These are phyloP conservation scores for Powellomyces hirtus DNA, from an alignment of 192 early-diverging fungal genomes.

Conservation along the genomic window DNA sequence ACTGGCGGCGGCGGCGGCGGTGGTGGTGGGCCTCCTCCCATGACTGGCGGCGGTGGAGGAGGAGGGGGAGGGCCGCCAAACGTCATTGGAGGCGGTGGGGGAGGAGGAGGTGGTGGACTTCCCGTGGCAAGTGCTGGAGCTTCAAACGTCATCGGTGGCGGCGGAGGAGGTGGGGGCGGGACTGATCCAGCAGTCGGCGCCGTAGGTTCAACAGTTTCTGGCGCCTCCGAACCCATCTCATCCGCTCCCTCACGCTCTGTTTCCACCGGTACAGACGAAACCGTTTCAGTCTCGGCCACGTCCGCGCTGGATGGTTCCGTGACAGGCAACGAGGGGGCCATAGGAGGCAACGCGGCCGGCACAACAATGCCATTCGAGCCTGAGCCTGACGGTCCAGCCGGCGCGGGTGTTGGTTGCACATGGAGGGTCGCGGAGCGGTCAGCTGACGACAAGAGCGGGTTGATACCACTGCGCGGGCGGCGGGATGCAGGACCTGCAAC, in stretches of 20 bases:
- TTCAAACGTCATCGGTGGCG: slow-evolving; percentile 18
- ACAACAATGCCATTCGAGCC: neutral
- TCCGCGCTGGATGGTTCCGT: too few species aligned
- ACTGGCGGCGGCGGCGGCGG: slow-evolving; percentile 32
- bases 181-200: slow-evolving; percentile 2
- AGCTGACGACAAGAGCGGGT: neutral
- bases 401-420: neutral
- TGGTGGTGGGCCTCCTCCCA: slow-evolving; percentile 24
- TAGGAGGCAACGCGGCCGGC: slow-evolving; percentile 19
- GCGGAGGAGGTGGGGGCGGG: slow-evolving; percentile 39
- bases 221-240: too few species aligned
- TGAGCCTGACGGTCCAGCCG: neutral
- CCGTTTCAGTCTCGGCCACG: too few species aligned
- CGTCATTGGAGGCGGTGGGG: slow-evolving; percentile 32
- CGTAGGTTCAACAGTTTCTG: neutral
- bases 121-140: slow-evolving; percentile 11
- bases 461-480: neutral
- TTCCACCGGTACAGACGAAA: too few species aligned
- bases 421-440: neutral
- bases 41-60: slow-evolving; percentile 37
- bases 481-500: neutral
- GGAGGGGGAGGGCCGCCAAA: slow-evolving; percentile 10
- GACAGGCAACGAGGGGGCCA: slow-evolving; percentile 36
- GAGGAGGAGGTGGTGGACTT: slow-evolving; percentile 24
- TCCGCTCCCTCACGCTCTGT: too few species aligned